These are phyloP conservation scores for Ophiostoma angusticollis DNA, from an alignment of 2,329 filamentous ascomycete genomes.

Conservation along the genomic window DNA sequence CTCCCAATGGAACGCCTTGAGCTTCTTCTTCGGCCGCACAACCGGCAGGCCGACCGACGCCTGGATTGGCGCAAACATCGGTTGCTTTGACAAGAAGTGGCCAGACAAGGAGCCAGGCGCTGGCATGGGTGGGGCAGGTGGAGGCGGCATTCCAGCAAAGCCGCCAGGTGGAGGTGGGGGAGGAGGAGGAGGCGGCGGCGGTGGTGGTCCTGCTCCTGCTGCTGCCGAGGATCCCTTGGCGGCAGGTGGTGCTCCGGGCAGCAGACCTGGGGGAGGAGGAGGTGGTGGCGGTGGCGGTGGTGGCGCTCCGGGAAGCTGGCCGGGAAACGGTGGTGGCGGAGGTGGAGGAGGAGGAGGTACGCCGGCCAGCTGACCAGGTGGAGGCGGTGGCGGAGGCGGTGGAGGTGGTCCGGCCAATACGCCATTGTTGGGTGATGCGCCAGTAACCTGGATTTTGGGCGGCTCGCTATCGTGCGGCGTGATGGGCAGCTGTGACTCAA, in stretches of 20 bases:
- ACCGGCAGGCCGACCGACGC: slow-evolving; percentile 60
- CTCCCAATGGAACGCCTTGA: slow-evolving; percentile 98
- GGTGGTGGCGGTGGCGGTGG: slow-evolving; percentile 16
- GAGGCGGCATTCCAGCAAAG: slow-evolving; percentile 20
- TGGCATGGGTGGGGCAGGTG: slow-evolving; percentile 30
- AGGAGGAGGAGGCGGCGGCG: slow-evolving; percentile 22
- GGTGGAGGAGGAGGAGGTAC: slow-evolving; percentile 28
- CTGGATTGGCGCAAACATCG: slow-evolving; percentile 35
- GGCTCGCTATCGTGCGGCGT: slow-evolving; percentile 49
- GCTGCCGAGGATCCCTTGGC: not conserved
- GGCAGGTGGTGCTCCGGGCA: slow-evolving; percentile 21
- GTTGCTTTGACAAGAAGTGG: slow-evolving; percentile 59
- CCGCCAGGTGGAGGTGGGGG: slow-evolving; percentile 28
- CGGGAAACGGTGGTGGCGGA: slow-evolving; percentile 30
- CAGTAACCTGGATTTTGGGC: slow-evolving; percentile 47
- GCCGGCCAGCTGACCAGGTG: slow-evolving; percentile 28
- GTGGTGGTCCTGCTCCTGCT: slow-evolving; percentile 22
- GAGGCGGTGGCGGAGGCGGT: slow-evolving; percentile 30
- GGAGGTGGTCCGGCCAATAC: slow-evolving; percentile 24
- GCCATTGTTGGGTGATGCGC: slow-evolving; percentile 14
- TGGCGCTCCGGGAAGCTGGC: slow-evolving; percentile 16
- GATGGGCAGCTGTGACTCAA: slow-evolving; percentile 57
- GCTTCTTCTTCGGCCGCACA: slow-evolving; percentile 93
- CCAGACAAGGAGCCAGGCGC: slow-evolving; percentile 57
- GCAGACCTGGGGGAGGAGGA: slow-evolving; percentile 20